phyloP scores from a whole-genome alignment of 306 rosid genomes.

The Quercus cerris region DNA sequence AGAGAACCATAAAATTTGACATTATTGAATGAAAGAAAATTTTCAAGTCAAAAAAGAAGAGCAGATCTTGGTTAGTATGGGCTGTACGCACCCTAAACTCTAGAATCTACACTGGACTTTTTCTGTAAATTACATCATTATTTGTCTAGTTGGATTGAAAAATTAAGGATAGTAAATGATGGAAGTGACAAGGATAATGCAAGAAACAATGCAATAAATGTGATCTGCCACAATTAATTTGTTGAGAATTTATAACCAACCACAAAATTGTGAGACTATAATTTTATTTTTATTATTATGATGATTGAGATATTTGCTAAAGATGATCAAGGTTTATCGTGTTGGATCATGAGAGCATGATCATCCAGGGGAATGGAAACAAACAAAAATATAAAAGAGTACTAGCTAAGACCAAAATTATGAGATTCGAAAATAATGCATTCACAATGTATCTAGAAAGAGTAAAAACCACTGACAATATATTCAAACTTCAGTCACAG shows the following conservation, averaged over 20 bases:
- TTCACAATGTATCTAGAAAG: not conserved
- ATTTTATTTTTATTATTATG: not conserved
- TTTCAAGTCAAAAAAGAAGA: not conserved
- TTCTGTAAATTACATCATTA: not conserved
- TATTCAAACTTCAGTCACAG: not conserved
- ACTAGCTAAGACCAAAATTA: not conserved
- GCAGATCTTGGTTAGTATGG: not conserved
- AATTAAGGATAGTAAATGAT: not conserved
- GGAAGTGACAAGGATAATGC: not conserved
- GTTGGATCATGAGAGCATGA: not conserved
- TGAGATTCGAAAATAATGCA: not conserved
- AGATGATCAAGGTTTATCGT: not conserved
- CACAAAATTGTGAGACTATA: not conserved
- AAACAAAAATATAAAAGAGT: not conserved
- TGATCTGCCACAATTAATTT: too few species aligned
- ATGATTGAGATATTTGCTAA: not conserved
- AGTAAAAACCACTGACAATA: not conserved
- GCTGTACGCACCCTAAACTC: not conserved
- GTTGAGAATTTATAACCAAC: too few species aligned
- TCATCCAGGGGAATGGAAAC: not conserved
- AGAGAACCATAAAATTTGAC: not conserved
- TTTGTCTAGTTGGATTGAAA: not conserved
- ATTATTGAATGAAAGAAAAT: not conserved
- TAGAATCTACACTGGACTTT: not conserved
- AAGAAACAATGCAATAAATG: too few species aligned